Base-by-base conservation (phyloP, 176 grass and related monocot genomes). In the Alopecurus myosuroides region DNA sequence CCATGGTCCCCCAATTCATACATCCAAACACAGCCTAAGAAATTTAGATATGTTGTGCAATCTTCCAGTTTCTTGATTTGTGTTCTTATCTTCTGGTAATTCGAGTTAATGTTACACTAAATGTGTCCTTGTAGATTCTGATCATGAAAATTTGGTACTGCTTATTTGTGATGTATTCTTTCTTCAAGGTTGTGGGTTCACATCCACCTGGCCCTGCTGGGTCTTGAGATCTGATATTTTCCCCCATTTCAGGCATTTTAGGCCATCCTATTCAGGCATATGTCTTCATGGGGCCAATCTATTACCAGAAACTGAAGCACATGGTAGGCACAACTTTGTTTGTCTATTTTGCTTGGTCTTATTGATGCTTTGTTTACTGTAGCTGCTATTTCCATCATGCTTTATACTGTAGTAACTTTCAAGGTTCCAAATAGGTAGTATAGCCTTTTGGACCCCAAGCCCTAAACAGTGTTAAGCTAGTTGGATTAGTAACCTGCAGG, bases 271-370 rank as follows among this genome's bases (percentile, higher is more conserved):
- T 94, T 35, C 89, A 98, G 89, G 89, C 96, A 83, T 98, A 98
- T 76, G 87, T 98, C 46, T 98, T 98, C 79, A 98, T 98, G 91
- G 96, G 93, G 48, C 96, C 93, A 81, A 98, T 98, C 77, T 98
- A 95, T 81, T 95, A 95, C 79, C 96, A 95, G 77, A 98, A 98
- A 81, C 82, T 98, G 56, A 98, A 98, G 83, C 96, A 98, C 63
- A 98, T 98, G 96, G 96, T 98, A 92, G 29, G 74, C 75, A 80
- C 74, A 77, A 18, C 26, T 71, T 78, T 19, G 10, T 60, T 78
- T 63, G n/a, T 80, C 42, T 65, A 45, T 87, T 82, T 55, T 74
- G 1, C 22, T 69, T 73, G 22, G 17, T 6, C 61, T 81, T 63
- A 72, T 12, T 18, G 23, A 37, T 50, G 22, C n/a, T 35, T 69